Base-by-base conservation (phyloP, 2,329 filamentous ascomycete genomes). In the Chaetomiaceae sp. region DNA sequence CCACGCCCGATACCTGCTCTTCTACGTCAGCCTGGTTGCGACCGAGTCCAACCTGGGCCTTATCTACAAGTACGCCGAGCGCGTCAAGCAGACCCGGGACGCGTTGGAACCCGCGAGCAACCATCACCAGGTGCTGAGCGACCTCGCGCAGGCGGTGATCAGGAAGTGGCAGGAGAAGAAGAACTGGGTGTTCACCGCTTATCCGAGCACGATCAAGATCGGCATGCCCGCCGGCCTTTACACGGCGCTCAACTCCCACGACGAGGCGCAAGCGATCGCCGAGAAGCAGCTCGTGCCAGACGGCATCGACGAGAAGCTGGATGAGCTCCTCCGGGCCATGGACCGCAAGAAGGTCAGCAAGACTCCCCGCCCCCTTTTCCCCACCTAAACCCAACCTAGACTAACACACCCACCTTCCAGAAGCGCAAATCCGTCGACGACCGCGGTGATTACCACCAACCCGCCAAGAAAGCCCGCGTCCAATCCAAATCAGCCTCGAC, bases 1-100 rank as follows among this genome's bases (percentile, higher is more conserved):
- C 63, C 91, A 95, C 66, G 84, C 88, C 5, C 83, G 84, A 60
- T 99, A 97, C 66, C 83, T 99, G 51, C 68, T 96, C 37, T 96
- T 92, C 70, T 99, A 95, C 65, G 75, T 97, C 41, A 83, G 79
- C 55, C 82, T 85, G 33, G 83, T 96, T 16, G 89, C 89, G 9
- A 92, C 84, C 0, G 87, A 95, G 66, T 81, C 88, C 39, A 99
- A 96, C 61, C 76, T 97, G 14, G 86, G 87, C 0, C 74, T 96
- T 55, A 90, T 99, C 35, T 93, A 87, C 73, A 89, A 93, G 66
- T 87, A 96, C 55, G 90, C 90, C 12, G 91, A 97, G 68, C 83
- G 90, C 9, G 85, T 96, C 48, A 99, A 99, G 74, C 87, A 92
- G 67, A 87, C 91, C 9, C 79, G 82, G 37, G 93, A 99, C 66